Evolutionary conservation across 257 asterid genomes (phyloP).

Genomic region (Avicennia marina): DNA sequence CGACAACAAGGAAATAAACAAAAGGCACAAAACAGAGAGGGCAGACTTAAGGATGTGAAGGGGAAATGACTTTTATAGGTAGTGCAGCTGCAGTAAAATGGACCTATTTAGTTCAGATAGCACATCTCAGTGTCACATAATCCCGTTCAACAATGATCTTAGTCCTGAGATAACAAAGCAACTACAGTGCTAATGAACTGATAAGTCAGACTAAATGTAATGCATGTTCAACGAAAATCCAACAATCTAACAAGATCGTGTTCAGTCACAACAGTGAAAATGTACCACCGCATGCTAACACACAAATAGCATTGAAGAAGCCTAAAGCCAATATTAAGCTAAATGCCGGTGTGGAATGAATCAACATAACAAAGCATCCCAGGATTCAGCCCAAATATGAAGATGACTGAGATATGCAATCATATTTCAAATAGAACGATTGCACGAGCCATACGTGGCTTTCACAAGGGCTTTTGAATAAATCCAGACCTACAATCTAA

Average conservation of each 20-base stretch:
- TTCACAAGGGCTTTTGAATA: slow-evolving; percentile 17
- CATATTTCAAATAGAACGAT: slow-evolving; percentile 26
- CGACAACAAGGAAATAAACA: neutral
- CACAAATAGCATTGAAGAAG: too few relatives aligned
- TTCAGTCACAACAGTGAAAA: too few relatives aligned
- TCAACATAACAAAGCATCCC: neutral
- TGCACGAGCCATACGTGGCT: slow-evolving; percentile 8
- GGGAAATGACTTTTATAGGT: neutral
- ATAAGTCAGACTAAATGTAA: too few relatives aligned
- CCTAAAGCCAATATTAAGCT: neutral
- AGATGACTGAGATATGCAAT: slow-evolving; percentile 15
- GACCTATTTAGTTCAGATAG: too few relatives aligned
- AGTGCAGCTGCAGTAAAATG: slow-evolving; percentile 1
- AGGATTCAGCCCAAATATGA: neutral
- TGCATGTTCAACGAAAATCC: too few relatives aligned
- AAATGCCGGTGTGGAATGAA: neutral
- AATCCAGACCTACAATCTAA: slow-evolving; percentile 24
- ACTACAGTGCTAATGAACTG: neutral
- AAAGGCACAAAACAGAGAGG: neutral
- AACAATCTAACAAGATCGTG: too few relatives aligned
- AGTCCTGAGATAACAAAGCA: neutral
- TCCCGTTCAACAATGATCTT: neutral
- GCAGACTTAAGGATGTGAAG: neutral
- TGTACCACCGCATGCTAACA: neutral
- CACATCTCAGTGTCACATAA: neutral